Base-by-base conservation (phyloP, 306 rosid species). In the Sicyos baderoa region DNA sequence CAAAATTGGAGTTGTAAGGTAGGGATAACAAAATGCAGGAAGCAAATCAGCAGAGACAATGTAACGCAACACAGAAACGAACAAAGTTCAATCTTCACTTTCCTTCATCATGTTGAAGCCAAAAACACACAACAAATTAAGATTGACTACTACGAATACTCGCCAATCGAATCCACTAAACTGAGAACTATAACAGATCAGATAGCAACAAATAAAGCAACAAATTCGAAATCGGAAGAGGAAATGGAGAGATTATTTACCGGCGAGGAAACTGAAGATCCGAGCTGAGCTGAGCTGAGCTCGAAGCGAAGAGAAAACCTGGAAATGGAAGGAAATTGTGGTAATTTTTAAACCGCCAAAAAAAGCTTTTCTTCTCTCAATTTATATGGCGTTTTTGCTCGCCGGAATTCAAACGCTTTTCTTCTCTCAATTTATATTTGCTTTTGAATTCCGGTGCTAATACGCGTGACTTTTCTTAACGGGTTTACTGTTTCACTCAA, bases 331-430 rank as follows among this genome's bases (percentile, higher is more conserved):
- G 54, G 84, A 47, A 47, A 65, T 16, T 18, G 11, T 22, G 37
- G 40, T 15, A 55, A 40, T 65, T 77, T 58, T 59, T 44, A 72
- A 86, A 85, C 86, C 93, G 91, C 96, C 88, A 88, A 86, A 88
- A 10, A 81, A 27, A 40, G 71, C 9, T 27, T n/a, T 5, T 13
- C 37, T 13, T 35, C 17, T 51, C 44, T 75, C 75, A 55, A 76
- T 65, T 65, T 65, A 65, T 65, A 13, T 40, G 71, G 60, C 23
- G 6, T 73, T 51, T 72, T 79, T 75, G 75, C 78, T 78, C 79
- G 77, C 69, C 85, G 81, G 89, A 82, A 79, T 80, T 80, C 16
- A 44, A 56, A 27, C 50, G 71, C 9, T 27, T 27, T 5, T 13
- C 37, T 13, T 35, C 17, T 51, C 44, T 75, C 75, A 55, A 76